Conservation (phyloP, 176 grass and related monocot genomes). For the Thinopyrum elongatum region DNA sequence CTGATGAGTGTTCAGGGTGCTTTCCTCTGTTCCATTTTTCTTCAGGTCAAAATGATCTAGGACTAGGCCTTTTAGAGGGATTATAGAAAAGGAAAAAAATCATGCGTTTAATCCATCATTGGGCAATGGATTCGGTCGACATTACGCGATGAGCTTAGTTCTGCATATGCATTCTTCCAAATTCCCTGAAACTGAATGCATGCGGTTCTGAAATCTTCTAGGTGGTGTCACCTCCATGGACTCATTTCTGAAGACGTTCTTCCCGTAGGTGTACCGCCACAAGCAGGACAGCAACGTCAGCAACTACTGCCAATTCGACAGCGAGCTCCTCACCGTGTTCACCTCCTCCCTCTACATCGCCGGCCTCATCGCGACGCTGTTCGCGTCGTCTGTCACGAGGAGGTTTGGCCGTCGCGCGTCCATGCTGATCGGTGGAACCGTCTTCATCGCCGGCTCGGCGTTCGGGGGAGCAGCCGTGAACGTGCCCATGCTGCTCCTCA, state of each 20-base stretch:
- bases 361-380: conserved; percentile 60
- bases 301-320: conserved; percentile 82
- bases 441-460: conserved; percentile 63
- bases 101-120: background rate
- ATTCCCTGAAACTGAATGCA: background rate
- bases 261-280: conserved; percentile 60
- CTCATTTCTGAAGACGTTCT: conserved; percentile 75
- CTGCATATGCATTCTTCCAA: background rate
- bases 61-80: background rate
- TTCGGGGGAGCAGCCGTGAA: conserved; percentile 65
- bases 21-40: background rate
- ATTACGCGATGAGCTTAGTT: background rate
- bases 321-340: conserved; percentile 78
- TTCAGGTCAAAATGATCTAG: background rate
- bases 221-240: conserved; percentile 77
- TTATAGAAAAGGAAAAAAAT: background rate
- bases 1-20: background rate
- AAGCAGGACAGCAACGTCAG: conserved; percentile 43
- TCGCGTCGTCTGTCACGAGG: conserved; percentile 58
- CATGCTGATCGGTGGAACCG: conserved; percentile 60
- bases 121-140: background rate
- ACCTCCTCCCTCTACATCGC: conserved; percentile 82
- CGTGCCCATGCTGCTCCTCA: conserved; percentile 67
- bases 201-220: background rate
- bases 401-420: conserved; percentile 58